A percentile compares a stretch with the other conserved stretches of the same genome.
phyloP scores from a whole-genome alignment of 345 rosid species.

The Euphorbia tirucalli region DNA sequence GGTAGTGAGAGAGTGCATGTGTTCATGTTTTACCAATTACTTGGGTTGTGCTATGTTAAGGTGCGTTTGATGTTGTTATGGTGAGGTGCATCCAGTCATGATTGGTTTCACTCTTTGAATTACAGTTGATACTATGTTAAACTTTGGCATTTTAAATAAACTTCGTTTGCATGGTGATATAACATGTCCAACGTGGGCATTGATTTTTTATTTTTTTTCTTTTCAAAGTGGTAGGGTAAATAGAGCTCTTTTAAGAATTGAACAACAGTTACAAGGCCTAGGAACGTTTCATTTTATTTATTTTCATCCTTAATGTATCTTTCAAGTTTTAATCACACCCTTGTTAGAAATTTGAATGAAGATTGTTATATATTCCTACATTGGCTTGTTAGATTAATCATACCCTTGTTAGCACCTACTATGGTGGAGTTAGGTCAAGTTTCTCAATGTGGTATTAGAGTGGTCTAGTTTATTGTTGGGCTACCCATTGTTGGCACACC shows the following conservation, averaged over 20 bases:
- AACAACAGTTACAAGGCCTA: neutral
- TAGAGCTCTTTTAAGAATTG: neutral
- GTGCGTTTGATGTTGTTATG: too few species aligned
- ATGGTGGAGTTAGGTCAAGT: neutral
- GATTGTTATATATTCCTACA: neutral
- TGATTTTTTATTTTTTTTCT: neutral
- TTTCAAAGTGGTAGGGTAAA: too few species aligned
- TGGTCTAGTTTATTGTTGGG: neutral
- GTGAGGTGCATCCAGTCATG: too few species aligned
- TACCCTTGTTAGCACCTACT: neutral
- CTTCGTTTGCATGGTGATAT: neutral
- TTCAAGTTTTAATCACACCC: neutral
- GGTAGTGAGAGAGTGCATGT: conserved; percentile 28
- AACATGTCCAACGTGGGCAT: neutral
- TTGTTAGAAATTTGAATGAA: neutral
- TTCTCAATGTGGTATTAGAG: neutral
- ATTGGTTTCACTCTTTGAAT: neutral
- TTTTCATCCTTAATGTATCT: neutral
- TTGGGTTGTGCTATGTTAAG: neutral
- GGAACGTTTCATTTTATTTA: too few species aligned
- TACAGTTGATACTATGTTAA: neutral
- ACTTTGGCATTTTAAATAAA: neutral
- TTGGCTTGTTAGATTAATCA: neutral
- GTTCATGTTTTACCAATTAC: neutral
- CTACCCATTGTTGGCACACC: neutral